These are phyloP conservation scores for Pharus latifolius DNA, from an alignment of 176 grass and related monocot genomes.

Conservation along the genomic window DNA sequence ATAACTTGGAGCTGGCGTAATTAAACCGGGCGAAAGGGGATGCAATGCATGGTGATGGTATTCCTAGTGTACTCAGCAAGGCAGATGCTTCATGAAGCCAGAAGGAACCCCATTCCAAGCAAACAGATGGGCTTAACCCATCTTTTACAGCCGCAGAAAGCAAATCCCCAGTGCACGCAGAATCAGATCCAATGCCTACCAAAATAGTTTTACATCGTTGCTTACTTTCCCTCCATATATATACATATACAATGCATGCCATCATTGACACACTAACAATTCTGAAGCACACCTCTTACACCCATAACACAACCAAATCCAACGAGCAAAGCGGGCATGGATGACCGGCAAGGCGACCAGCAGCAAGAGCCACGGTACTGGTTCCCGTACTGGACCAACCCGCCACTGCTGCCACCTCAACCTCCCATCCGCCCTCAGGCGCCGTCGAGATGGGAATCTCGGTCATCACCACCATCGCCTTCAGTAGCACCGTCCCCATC, in stretches of 20 bases:
- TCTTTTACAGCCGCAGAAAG: background rate
- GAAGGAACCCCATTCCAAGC: too few species aligned
- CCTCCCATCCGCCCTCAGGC: background rate
- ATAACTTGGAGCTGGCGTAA: too few species aligned
- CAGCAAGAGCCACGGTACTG: constrained; percentile 13
- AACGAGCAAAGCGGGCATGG: background rate
- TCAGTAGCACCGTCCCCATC: constrained; percentile 10
- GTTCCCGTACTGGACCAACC: constrained; percentile 25
- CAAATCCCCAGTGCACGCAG: background rate
- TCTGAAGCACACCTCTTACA: too few species aligned
- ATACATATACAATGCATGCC: too few species aligned
- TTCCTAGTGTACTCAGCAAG: too few species aligned
- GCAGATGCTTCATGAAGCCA: too few species aligned
- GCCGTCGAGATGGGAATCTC: background rate
- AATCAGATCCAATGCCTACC: constrained; percentile 4
- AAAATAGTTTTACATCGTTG: background rate
- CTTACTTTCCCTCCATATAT: background rate
- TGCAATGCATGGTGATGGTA: too few species aligned
- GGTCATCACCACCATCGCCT: background rate
- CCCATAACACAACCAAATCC: too few species aligned
- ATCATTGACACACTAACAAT: too few species aligned
- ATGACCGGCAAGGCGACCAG: constrained; percentile 2
- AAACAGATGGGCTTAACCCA: too few species aligned
- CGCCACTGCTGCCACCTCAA: background rate
- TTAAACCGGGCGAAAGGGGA: too few species aligned